Evolutionary conservation across 2,329 filamentous ascomycete genomes (phyloP).

Genomic region (Fusarium stilboides): DNA sequence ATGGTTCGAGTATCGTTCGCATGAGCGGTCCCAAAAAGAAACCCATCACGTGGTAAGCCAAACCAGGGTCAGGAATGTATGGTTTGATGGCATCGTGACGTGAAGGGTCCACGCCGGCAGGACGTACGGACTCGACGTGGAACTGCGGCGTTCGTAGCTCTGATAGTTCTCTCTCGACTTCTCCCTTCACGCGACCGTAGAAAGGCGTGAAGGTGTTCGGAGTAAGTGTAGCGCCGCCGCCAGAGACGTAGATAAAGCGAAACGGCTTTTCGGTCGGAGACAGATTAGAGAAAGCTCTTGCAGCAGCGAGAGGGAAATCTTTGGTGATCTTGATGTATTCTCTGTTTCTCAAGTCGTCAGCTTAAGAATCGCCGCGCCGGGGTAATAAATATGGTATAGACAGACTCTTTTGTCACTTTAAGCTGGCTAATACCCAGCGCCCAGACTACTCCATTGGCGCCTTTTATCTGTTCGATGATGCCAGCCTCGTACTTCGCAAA

Average conservation of each 20-base stretch:
- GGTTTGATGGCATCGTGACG: constrained; percentile 33
- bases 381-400: background rate
- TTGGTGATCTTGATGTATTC: constrained; percentile 40
- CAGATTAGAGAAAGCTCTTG: constrained; percentile 27
- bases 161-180: constrained; percentile 27
- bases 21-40: constrained; percentile 14
- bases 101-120: constrained; percentile 29
- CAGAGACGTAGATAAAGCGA: constrained; percentile 39
- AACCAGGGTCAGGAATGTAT: constrained; percentile 25
- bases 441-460: constrained; percentile 37
- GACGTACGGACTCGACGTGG: constrained; percentile 32
- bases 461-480: constrained; percentile 28
- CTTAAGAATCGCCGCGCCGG: too few relatives aligned
- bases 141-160: constrained; percentile 20
- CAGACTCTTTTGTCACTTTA: constrained; percentile 40
- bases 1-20: constrained; percentile 2
- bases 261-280: constrained; percentile 29
- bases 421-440: constrained; percentile 40
- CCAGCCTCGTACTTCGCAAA: constrained; percentile 24
- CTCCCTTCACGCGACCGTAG: constrained; percentile 39
- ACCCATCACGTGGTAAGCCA: constrained; percentile 4
- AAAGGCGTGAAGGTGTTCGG: constrained; percentile 26
- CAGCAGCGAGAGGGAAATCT: constrained; percentile 33
- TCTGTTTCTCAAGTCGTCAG: background rate
- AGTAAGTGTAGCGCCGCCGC: constrained; percentile 13